Evolutionary conservation across 257 asterid species (phyloP).

Genomic region (Solanum pinnatisectum): DNA sequence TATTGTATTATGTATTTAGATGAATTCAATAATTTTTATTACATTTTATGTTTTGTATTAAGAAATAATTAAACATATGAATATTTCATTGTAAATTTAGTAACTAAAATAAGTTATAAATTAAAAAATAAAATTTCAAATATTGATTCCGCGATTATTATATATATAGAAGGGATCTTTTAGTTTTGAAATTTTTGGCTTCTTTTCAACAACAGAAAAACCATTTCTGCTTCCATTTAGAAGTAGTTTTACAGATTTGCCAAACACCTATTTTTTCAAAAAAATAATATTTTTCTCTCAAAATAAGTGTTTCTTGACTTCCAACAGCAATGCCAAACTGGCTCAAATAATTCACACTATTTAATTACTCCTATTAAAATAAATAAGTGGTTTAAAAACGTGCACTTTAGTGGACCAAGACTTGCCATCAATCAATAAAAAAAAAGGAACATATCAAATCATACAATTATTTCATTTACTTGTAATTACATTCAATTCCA

Average conservation of each 20-base stretch:
- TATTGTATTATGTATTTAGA: background rate
- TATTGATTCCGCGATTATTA: too few relatives aligned
- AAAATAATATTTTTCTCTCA: accelerated
- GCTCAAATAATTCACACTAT: too few relatives aligned
- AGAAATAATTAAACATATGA: background rate
- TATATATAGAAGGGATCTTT: too few relatives aligned
- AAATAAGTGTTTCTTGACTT: too few relatives aligned
- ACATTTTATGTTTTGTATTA: background rate
- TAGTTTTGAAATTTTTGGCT: too few relatives aligned
- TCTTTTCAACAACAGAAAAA: too few relatives aligned
- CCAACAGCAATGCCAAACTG: too few relatives aligned
- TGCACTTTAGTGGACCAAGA: background rate
- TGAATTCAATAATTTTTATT: background rate
- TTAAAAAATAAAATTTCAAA: too few relatives aligned
- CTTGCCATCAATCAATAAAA: background rate
- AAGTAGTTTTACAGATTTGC: too few relatives aligned
- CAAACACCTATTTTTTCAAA: too few relatives aligned
- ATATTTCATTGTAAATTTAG: background rate
- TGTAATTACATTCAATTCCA: background rate
- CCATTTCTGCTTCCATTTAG: too few relatives aligned
- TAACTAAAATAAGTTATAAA: too few relatives aligned
- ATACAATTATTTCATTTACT: background rate
- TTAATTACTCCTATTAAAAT: background rate
- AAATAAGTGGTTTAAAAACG: background rate
- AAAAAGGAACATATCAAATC: background rate